A percentile compares a stretch with the other conserved stretches of the same genome.
These are phyloP conservation scores for Nakazawaea peltata DNA, from an alignment of 805 yeast genomes.

Conservation along the genomic window DNA sequence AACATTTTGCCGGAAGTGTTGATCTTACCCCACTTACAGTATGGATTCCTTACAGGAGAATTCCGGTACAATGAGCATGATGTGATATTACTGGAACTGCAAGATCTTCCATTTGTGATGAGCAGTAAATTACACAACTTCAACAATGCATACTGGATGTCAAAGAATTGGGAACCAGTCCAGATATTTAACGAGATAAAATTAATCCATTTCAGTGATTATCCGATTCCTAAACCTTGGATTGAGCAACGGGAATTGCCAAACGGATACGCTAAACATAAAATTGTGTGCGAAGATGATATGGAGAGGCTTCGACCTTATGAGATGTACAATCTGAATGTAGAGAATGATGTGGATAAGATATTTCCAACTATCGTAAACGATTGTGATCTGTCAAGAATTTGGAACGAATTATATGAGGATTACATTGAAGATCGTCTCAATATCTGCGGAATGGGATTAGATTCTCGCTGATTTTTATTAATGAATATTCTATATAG, in stretches of 20 bases:
- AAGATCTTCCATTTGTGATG: slow-evolving; percentile 24
- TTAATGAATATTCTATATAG: not conserved
- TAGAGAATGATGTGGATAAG: slow-evolving; percentile 8
- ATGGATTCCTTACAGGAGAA: slow-evolving; percentile 46
- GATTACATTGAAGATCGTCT: slow-evolving; percentile 14
- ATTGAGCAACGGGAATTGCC: slow-evolving; percentile 17
- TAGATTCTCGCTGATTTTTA: not conserved
- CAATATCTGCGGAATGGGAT: slow-evolving; percentile 11
- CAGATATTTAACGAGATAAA: slow-evolving; percentile 22
- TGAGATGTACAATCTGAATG: slow-evolving; percentile 1
- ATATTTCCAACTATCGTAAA: slow-evolving; percentile 15
- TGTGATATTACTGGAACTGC: slow-evolving; percentile 34
- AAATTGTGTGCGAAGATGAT: slow-evolving; percentile 20
- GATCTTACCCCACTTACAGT: slow-evolving; percentile 42
- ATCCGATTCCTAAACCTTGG: slow-evolving; percentile 68
- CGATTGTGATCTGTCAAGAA: slow-evolving; percentile 23
- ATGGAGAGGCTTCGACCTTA: slow-evolving; percentile 10
- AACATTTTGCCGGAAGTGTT: slow-evolving; percentile 18
- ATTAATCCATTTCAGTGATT: slow-evolving; percentile 57
- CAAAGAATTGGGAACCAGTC: slow-evolving; percentile 24
- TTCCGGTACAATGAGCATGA: slow-evolving; percentile 29
- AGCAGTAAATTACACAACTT: slow-evolving; percentile 16
- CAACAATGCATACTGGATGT: slow-evolving; percentile 10
- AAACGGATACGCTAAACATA: slow-evolving; percentile 18
- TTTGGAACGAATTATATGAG: slow-evolving; percentile 24